Conservation (phyloP, 2,329 filamentous ascomycete genomes). For the Hypoxylon sp. region DNA sequence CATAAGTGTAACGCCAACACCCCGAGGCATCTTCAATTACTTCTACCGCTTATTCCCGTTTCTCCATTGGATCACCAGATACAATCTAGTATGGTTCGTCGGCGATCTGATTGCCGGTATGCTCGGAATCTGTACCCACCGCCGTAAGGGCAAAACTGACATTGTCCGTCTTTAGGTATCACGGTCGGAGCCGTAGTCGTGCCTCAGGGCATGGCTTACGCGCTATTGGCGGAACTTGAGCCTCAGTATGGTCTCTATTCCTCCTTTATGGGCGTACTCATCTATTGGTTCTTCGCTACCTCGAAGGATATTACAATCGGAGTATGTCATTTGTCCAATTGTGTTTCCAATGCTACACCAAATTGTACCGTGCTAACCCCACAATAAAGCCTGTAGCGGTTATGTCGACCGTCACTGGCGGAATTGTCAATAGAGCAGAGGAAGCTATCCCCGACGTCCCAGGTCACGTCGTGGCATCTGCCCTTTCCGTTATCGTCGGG, state of each 20-base stretch:
- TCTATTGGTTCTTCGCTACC: constrained; percentile 59
- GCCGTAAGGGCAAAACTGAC: constrained; percentile 44
- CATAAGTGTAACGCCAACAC: constrained; percentile 71
- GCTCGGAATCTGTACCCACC: constrained; percentile 50
- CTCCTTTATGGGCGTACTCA: constrained; percentile 57
- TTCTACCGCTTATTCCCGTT: constrained; percentile 85
- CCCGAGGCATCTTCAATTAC: constrained; percentile 70
- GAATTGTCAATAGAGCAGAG: constrained; percentile 57
- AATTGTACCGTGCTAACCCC: constrained; percentile 69
- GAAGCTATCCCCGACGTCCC: constrained; percentile 44
- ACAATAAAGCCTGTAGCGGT: constrained; percentile 60
- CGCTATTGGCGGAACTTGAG: constrained; percentile 62
- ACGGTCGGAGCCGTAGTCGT: constrained; percentile 69
- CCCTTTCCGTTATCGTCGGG: constrained; percentile 64
- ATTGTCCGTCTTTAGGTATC: constrained; percentile 54
- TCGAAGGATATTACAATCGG: constrained; percentile 82
- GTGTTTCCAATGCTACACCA: background rate
- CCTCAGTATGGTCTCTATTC: constrained; percentile 65
- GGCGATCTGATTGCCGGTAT: constrained; percentile 88
- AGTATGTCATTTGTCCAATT: constrained; percentile 52
- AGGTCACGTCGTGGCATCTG: constrained; percentile 57
- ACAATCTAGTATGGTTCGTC: constrained; percentile 89
- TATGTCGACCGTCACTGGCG: constrained; percentile 67
- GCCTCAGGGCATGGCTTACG: constrained; percentile 70
- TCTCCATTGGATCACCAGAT: constrained; percentile 84